Evolutionary conservation across 208 protist species (phyloP).

Genomic region (Crithidia bombi): DNA sequence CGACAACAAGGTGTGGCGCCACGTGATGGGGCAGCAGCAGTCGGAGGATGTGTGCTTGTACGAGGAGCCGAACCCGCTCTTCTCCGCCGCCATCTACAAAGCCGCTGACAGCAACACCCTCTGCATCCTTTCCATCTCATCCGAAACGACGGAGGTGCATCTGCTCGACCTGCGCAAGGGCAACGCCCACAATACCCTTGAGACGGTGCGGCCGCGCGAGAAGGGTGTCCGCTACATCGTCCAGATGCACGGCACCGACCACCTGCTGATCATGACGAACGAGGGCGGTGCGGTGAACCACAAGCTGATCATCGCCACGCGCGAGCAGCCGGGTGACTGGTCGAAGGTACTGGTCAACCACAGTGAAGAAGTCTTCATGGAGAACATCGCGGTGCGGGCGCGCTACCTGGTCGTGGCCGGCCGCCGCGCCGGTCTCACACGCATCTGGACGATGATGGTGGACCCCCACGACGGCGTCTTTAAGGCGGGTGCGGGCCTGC

Average conservation of each 20-base stretch:
- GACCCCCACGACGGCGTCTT: conserved; percentile 46
- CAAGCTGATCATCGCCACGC: conserved; percentile 67
- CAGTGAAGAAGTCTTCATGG: conserved; percentile 56
- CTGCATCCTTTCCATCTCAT: conserved; percentile 61
- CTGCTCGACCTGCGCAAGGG: conserved; percentile 79
- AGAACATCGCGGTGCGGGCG: conserved; percentile 51
- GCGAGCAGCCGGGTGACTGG: conserved; percentile 53
- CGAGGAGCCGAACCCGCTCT: conserved; percentile 78
- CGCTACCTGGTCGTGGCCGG: conserved; percentile 72
- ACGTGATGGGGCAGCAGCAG: conserved; percentile 76
- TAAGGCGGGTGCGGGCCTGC: conserved; percentile 24
- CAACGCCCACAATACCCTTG: conserved; percentile 53
- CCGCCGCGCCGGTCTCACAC: conserved; percentile 73
- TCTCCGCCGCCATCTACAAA: conserved; percentile 61
- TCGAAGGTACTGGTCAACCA: conserved; percentile 56
- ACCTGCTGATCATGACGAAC: conserved; percentile 84
- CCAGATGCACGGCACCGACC: conserved; percentile 73
- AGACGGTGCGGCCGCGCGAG: conserved; percentile 75
- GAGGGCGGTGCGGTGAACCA: conserved; percentile 74
- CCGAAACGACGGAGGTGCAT: conserved; percentile 80
- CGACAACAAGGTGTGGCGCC: conserved; percentile 87
- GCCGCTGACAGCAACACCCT: conserved; percentile 70
- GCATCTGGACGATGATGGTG: conserved; percentile 76
- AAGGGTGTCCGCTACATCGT: conserved; percentile 83
- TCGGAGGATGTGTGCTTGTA: conserved; percentile 81